Evolutionary conservation across 495 filamentous ascomycete genomes (phyloP), one percentile per base, ranked within the genome.

Genomic region (Sphaerosporella brunnea): DNA sequence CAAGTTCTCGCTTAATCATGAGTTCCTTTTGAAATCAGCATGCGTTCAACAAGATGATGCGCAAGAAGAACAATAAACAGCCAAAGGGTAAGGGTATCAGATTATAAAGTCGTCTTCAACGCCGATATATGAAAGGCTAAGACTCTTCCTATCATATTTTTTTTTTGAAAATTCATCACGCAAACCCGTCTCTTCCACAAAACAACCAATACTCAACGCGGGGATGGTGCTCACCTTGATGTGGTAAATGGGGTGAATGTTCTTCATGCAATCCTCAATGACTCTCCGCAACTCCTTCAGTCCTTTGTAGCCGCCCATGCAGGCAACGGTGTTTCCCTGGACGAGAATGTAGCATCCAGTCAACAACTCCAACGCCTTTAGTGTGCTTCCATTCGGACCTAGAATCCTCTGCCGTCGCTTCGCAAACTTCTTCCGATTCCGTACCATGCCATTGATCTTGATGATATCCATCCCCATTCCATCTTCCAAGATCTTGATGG

Each of bases 1-100:
- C 82, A n/a, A 99, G 70, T 65, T 99, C 92, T 23, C 87, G 80
- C 68, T 93, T 94, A 68, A 99, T 93, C 90, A 96, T 95, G 61
- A 96, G 73, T 63, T 95, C 87, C 69, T 61, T 19, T 15, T 39
- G 15, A 5, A 5, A 23, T 46, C 9, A 35, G 24, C 18, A 37
- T 44, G 13, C 34, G 26, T 36, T 32, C 15, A 4, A 13, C 19
- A 15, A 36, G 18, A 46, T 15, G 3, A 44, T 25, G 8, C 18
- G 36, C 36, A 4, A 44, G 21, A 8, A 26, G 10, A 25, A 30
- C 11, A 44, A 44, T 24, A 25, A 44, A 1, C n/a, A 40, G 10
- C 7, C 7, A 16, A 26, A 2, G 24, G 40, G 2, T 19, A 21
- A 30, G 39, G 26, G 43, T 34, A 51, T 51, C 41, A 46, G 50